These are phyloP conservation scores for Penicillium palitans DNA, from an alignment of 2,329 filamentous ascomycete genomes.

Conservation along the genomic window DNA sequence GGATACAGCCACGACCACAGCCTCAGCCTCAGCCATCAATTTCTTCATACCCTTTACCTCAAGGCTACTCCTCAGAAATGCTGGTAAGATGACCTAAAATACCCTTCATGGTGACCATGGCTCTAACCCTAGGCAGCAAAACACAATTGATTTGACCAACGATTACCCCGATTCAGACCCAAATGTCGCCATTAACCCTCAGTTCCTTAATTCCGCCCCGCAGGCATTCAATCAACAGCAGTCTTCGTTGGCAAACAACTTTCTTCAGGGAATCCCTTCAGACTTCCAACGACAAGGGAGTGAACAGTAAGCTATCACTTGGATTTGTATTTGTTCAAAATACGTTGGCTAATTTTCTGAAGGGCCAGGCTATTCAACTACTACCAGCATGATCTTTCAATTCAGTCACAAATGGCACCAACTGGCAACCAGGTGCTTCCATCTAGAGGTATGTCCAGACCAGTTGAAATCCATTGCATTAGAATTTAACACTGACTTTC, in stretches of 20 bases:
- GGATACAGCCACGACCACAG: conserved; percentile 14
- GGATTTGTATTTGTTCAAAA: not conserved
- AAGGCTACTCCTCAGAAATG: conserved; percentile 29
- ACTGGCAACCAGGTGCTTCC: not conserved
- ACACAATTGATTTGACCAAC: conserved; percentile 33
- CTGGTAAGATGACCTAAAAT: conserved; percentile 21
- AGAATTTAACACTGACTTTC: not conserved
- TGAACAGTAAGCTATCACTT: conserved; percentile 27
- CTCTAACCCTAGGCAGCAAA: conserved; percentile 24
- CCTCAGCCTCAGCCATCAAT: conserved; percentile 27
- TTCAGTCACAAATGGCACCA: conserved; percentile 23
- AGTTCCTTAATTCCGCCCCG: conserved; percentile 35
- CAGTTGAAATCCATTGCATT: not conserved
- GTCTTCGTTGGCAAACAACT: conserved; percentile 27
- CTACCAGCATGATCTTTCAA: conserved; percentile 30
- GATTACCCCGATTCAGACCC: conserved; percentile 30
- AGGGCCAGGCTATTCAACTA: conserved; percentile 26
- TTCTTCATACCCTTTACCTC: conserved; percentile 30
- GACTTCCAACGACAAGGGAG: conserved; percentile 31
- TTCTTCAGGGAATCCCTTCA: conserved; percentile 30
- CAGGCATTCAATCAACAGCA: conserved; percentile 27
- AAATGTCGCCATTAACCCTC: conserved; percentile 41
- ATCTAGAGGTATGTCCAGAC: conserved; percentile 2
- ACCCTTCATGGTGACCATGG: not conserved
- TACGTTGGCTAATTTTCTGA: not conserved